phyloP scores from a whole-genome alignment of 177 flowering plant genomes.

The Vitis hybrid region DNA sequence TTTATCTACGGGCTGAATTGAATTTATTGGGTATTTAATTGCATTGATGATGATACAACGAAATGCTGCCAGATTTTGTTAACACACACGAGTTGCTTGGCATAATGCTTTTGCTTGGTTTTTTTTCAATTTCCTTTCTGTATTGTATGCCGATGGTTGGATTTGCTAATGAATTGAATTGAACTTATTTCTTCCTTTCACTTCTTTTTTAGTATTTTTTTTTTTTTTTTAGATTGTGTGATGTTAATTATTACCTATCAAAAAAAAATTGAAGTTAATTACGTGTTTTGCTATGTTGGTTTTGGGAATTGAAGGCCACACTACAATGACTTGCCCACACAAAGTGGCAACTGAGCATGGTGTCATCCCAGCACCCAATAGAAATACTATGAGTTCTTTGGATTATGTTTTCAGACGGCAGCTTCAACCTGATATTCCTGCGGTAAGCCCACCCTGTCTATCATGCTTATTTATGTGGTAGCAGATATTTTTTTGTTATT shows the following conservation, averaged over 20 bases:
- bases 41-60: too few relatives aligned
- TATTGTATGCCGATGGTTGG: background rate
- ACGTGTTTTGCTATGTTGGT: background rate
- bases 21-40: too few relatives aligned
- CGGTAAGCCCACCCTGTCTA: conserved; percentile 36
- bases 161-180: too few relatives aligned
- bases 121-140: background rate
- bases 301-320: conserved; percentile 66
- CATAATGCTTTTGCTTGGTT: background rate
- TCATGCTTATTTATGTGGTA: background rate
- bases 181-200: background rate
- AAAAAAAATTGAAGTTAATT: background rate
- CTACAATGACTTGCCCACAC: conserved; percentile 89
- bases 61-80: too few relatives aligned
- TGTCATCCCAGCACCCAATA: conserved; percentile 60
- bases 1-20: too few relatives aligned
- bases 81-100: background rate
- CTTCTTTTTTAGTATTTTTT: background rate
- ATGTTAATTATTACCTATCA: background rate
- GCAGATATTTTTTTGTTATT: background rate
- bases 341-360: conserved; percentile 76
- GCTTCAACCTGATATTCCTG: conserved; percentile 41
- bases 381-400: conserved; percentile 44
- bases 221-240: background rate
- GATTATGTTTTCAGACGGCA: conserved; percentile 79